Evolutionary conservation across 2,329 filamentous ascomycete genomes (phyloP).

Genomic region (Lasiodiplodia sp.): DNA sequence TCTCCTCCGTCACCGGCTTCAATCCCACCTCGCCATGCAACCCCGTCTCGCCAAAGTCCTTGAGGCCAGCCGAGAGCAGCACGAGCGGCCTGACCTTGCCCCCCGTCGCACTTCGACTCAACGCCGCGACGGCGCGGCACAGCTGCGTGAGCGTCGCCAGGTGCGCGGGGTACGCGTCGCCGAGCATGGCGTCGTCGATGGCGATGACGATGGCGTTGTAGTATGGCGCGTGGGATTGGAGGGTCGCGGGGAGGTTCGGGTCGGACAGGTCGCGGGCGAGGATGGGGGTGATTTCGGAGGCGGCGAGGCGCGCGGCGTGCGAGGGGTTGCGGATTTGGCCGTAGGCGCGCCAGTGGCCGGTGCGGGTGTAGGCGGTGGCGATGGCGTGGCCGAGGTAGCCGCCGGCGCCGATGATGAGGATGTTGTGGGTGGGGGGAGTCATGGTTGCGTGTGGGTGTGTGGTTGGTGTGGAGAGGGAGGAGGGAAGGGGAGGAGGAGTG

Average conservation of each 20-base stretch:
- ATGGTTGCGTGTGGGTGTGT: background rate
- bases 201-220: background rate
- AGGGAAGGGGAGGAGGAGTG: background rate
- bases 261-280: background rate
- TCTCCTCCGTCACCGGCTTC: background rate
- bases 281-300: background rate
- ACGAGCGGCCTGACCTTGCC: background rate
- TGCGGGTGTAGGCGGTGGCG: background rate
- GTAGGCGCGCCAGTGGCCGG: background rate
- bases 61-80: background rate
- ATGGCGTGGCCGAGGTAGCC: constrained; percentile 1
- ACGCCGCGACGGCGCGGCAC: background rate
- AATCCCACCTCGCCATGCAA: background rate
- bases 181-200: background rate
- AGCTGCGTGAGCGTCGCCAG: background rate
- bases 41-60: background rate
- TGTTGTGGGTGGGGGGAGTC: background rate
- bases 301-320: background rate
- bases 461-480: background rate
- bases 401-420: background rate
- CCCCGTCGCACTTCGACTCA: background rate
- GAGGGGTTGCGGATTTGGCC: background rate
- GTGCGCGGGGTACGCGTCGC: background rate
- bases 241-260: background rate
- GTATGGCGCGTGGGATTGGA: background rate